phyloP scores from a whole-genome alignment of 73 alveolate species.

The Paramecium caudatum region DNA sequence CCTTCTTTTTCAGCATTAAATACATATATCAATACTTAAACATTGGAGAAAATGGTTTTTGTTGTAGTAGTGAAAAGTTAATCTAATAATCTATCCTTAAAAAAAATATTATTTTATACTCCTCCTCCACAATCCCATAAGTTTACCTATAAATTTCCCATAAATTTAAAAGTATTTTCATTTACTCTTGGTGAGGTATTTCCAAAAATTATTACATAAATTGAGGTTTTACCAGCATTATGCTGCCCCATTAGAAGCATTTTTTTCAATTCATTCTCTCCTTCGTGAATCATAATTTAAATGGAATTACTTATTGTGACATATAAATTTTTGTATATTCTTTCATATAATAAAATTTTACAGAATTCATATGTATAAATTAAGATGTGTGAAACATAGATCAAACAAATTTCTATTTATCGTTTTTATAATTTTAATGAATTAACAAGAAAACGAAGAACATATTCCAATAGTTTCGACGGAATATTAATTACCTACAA shows the following conservation, averaged over 20 bases:
- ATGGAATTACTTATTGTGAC: neutral
- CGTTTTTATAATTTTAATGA: too few relatives aligned
- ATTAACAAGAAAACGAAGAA: too few relatives aligned
- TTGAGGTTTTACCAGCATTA: slow-evolving; percentile 96
- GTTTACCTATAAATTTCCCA: slow-evolving; percentile 92
- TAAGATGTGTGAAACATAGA: too few relatives aligned
- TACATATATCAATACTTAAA: slow-evolving; percentile 93
- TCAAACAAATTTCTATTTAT: too few relatives aligned
- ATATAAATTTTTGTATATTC: too few relatives aligned
- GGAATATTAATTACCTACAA: neutral
- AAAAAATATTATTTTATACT: neutral
- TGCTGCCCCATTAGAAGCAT: slow-evolving; percentile 93
- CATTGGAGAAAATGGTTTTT: slow-evolving; percentile 93
- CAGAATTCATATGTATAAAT: too few relatives aligned
- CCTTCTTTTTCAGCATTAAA: slow-evolving; percentile 91
- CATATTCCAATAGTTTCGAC: slow-evolving; percentile 14
- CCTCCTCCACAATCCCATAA: slow-evolving; percentile 97
- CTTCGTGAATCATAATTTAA: neutral
- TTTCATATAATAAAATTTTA: too few relatives aligned
- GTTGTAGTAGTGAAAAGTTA: slow-evolving; percentile 90
- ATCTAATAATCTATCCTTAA: slow-evolving; percentile 85
- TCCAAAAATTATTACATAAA: slow-evolving; percentile 95
- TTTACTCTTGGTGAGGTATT: slow-evolving; percentile 94
- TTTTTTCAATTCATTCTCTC: slow-evolving; percentile 77
- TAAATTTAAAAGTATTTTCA: slow-evolving; percentile 89